Base-by-base conservation (phyloP, 2,329 filamentous ascomycete genomes). In the Davidsoniella australis region DNA sequence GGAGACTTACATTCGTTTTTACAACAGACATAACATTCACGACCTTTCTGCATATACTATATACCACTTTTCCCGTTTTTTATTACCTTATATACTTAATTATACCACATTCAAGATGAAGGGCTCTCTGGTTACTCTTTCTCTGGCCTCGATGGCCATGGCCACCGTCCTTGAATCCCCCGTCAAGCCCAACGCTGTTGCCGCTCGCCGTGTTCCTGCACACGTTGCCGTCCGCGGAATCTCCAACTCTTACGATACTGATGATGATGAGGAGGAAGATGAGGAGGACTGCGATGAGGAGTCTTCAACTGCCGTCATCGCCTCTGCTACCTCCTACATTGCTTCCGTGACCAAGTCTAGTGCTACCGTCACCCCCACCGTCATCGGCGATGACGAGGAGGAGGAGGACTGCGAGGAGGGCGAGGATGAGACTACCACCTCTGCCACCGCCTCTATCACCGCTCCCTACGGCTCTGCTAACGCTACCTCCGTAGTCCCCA, bases 81-180 rank as follows among this genome's bases (percentile, higher is more conserved):
- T 45, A 37, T 48, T 38, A 33, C 33, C 14, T 49, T 41, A 41
- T 49, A 42, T 46, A 42, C 29, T 42, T 39, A 33, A 33, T 33
- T 39, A 17, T 16, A 16, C 20, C 23, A 18, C 20, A 10, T 17
- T 46, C 42, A 52, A 41, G 37, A 52, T 52, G 50, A 52, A 52
- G 50, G 50, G 50, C 26, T 52, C 50, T 49, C 17, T 52, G 16
- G 45, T 49, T 24, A 48, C 50, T 49, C 36, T 52, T 37, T 52
- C 50, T 39, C 38, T 52, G 50, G 50, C 50, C 49, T 46, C 50
- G 18, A 48, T 52, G 47, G 50, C 50, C 42, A 33, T 48, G 23
- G 50, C 45, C 23, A 18, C 46, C 39, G 41, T 49, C 29, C 42
- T 52, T 10, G 50, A 52, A 9, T 20, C 24, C 10, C 29, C 50